Evolutionary conservation across 257 asterid genomes (phyloP), one percentile per base, ranked within the genome.

Genomic region (Primulina eburnea): DNA sequence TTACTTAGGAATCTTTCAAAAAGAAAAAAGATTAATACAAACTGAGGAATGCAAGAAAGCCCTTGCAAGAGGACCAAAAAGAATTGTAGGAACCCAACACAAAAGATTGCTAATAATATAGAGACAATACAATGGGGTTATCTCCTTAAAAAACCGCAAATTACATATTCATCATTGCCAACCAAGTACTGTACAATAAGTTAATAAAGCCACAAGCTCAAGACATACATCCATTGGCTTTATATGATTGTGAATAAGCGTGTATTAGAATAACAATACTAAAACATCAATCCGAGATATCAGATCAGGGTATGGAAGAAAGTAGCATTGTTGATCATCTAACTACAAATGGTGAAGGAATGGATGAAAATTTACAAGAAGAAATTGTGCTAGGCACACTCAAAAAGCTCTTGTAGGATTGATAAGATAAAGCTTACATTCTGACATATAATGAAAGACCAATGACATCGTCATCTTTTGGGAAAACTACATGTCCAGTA

Each of bases 111-210:
- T 38, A 16, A 37, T 24, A 8, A 37, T 18, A 20, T 35, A 35
- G 10, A 37, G 17, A 3, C 56, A 64, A 64, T 18, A 64, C 26
- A 63, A 35, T 63, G 55, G 21, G 43, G 12, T 10, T 35, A 63
- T 35, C 66, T 34, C 50, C 17, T 68, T 38, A 26, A 63, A 75
- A 12, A 81, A 78, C 60, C 38, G 61, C 24, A 26, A 11, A 56
- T 37, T 21, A 64, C 61, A 14, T 75, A 77, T 38, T 29, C 34
- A 66, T 47, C 14, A 8, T 67, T 67, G 61, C 65, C 77, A 67
- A 34, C 69, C 72, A 75, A 58, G 32, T 33, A 55, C 38, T 8
- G 2, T 11, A 24, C 20, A 64, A 47, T 35, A 53, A 35, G 28
- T 17, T 62, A 55, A 38, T 33, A 62, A 65, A 62, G 60, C 67